A percentile compares a stretch with the other conserved stretches of the same genome.
Conservation (phyloP, 495 filamentous ascomycete species). For the Cladorrhinum samala region DNA sequence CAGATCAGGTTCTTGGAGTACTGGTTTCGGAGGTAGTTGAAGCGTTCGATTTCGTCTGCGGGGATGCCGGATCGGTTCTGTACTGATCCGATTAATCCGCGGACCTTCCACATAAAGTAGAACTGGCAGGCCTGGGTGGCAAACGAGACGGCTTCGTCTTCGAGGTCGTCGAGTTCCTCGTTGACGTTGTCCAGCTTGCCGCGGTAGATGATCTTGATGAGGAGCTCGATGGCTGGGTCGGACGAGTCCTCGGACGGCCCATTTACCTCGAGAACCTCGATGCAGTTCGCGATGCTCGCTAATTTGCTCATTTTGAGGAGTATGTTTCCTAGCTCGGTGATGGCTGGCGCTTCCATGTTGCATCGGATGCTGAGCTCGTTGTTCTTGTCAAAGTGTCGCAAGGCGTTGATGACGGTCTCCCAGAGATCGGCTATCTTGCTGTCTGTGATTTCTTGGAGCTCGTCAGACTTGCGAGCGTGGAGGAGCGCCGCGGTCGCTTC, state of each 20-base stretch:
- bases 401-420: slow-evolving; percentile 69
- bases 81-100: slow-evolving; percentile 38
- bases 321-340: slow-evolving; percentile 68
- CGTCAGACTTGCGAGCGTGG: slow-evolving; percentile 78
- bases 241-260: slow-evolving; percentile 43
- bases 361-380: slow-evolving; percentile 58
- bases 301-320: slow-evolving; percentile 81
- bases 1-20: slow-evolving; percentile 56
- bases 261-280: slow-evolving; percentile 62
- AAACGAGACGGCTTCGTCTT: slow-evolving; percentile 67
- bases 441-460: slow-evolving; percentile 77
- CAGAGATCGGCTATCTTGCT: slow-evolving; percentile 73
- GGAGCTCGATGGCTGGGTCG: slow-evolving; percentile 54
- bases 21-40: slow-evolving; percentile 50
- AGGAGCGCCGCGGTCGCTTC: slow-evolving; percentile 78
- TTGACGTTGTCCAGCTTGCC: slow-evolving; percentile 56
- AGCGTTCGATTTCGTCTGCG: slow-evolving; percentile 45
- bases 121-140: slow-evolving; percentile 68
- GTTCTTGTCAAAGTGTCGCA: slow-evolving; percentile 60
- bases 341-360: slow-evolving; percentile 51
- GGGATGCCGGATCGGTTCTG: slow-evolving; percentile 38
- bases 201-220: slow-evolving; percentile 62
- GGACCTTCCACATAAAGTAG: slow-evolving; percentile 94
- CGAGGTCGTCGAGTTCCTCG: slow-evolving; percentile 59
- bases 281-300: slow-evolving; percentile 70